Base-by-base conservation (phyloP, 2,329 filamentous ascomycete genomes). In the Colletotrichum nymphaeae region DNA sequence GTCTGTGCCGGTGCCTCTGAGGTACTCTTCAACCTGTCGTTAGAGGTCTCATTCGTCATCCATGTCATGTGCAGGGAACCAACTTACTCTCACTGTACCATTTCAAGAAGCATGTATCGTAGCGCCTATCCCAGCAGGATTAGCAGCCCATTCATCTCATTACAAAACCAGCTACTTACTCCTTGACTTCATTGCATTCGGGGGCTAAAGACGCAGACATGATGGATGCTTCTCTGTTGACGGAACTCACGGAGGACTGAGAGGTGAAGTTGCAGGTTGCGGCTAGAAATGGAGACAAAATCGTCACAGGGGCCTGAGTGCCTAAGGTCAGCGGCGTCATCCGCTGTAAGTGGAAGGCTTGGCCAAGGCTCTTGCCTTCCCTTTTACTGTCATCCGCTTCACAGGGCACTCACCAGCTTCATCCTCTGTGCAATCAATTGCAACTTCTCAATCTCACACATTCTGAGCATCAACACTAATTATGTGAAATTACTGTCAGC, bases 81-180 rank as follows among this genome's bases (percentile, higher is more conserved):
- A 35, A 83, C 93, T 72, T 88, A 98, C 97, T 98, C 85, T 99
- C 97, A 81, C 95, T 98, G 83, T 99, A 99, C 97, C 97, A 99
- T 85, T 98, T 98, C 76, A 99, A 86, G 82, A 99, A 99, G 85
- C 97, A 99, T 65, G 93, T 95, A 83, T 99, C 97, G 81, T 99
- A 99, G 78, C 93, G 94, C 82, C 95, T 98, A 74, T 3, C 16
- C 55, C 55, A 74, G 74, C 68, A 78, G 64, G 46, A 26, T 37
- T 56, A 64, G 62, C 26, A 64, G 46, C 24, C 37, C 42, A 59
- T 28, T 4, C 5, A 3, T 32, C 2, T 28, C 22, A 6, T 7
- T 1, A n/a, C 42, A 9, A 9, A 1, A 32, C 64, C 6, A 19
- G 32, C 64, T 5, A 82, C 92, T 79, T 85, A 98, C 96, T 98